phyloP scores from a whole-genome alignment of 129 eudicot species.

The Escallonia herrerae region DNA sequence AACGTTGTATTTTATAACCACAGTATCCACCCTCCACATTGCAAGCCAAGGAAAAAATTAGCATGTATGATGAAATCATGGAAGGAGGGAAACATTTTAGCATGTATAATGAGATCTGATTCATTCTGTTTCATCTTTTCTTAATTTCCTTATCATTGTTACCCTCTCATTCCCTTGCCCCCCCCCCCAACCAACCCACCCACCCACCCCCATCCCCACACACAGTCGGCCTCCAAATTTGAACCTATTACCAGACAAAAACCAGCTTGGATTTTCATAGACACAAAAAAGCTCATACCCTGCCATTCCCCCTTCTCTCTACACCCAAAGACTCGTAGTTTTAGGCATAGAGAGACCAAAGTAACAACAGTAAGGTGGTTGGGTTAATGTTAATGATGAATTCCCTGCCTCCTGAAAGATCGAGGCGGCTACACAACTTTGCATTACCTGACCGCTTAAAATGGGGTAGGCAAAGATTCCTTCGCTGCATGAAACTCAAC shows the following conservation, averaged over 20 bases:
- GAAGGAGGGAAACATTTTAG: too few species aligned
- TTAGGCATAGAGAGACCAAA: neutral
- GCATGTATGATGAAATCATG: too few species aligned
- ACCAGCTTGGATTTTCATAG: neutral
- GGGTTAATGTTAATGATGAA: too few species aligned
- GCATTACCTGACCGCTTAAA: constrained; percentile 17
- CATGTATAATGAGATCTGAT: too few species aligned
- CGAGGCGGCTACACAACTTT: constrained; percentile 35
- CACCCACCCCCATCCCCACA: neutral
- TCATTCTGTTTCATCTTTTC: too few species aligned
- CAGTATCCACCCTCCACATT: too few species aligned
- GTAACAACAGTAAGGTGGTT: neutral
- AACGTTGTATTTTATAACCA: too few species aligned
- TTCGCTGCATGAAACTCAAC: constrained; percentile 25
- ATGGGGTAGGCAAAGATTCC: constrained; percentile 30
- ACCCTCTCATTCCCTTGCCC: neutral
- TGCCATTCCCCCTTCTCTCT: neutral
- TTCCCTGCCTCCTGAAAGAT: constrained; percentile 18
- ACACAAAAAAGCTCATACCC: neutral
- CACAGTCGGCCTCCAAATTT: neutral
- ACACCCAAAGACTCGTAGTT: neutral
- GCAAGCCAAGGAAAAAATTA: too few species aligned
- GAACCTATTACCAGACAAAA: neutral
- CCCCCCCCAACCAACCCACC: too few species aligned
- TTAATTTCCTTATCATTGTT: too few species aligned